These are phyloP conservation scores for Rhodotorula toruloides DNA, from an alignment of 768 basidiomycete species.

Conservation along the genomic window DNA sequence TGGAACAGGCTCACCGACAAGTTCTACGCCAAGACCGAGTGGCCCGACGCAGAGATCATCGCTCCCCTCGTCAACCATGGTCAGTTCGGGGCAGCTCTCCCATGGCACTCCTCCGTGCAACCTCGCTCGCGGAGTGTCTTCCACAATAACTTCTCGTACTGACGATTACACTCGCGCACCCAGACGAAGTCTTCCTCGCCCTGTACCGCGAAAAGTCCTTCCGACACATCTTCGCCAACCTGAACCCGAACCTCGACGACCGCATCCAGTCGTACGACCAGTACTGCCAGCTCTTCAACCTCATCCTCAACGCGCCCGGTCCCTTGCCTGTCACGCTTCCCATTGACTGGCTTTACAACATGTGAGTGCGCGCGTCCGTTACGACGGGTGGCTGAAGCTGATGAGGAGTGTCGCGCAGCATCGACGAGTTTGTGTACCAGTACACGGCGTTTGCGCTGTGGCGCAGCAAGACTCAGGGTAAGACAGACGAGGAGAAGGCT, in stretches of 20 bases:
- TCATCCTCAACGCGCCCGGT: conserved; percentile 89
- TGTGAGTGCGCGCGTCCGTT: conserved; percentile 44
- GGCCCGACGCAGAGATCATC: conserved; percentile 95
- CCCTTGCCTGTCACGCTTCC: conserved; percentile 90
- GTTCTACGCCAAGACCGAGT: conserved; percentile 87
- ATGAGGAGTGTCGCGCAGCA: conserved; percentile 41
- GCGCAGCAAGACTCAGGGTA: conserved; percentile 65
- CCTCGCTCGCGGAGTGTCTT: background rate
- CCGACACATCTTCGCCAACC: conserved; percentile 70
- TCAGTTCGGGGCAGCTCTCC: conserved; percentile 50
- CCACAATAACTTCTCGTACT: background rate
- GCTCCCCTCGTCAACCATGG: conserved; percentile 90
- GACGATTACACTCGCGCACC: background rate
- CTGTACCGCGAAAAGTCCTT: conserved; percentile 95
- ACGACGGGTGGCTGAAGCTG: background rate
- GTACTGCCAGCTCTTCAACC: conserved; percentile 97
- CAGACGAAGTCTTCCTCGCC: conserved; percentile 90
- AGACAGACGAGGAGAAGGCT: conserved; percentile 80
- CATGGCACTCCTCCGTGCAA: background rate
- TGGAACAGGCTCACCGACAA: conserved; percentile 97
- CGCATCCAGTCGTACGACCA: conserved; percentile 94
- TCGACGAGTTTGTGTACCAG: conserved; percentile 97
- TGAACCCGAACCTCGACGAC: conserved; percentile 85
- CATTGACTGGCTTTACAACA: conserved; percentile 97
- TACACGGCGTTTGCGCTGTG: conserved; percentile 94